These are phyloP conservation scores for Pichia sorboxylosa DNA, from an alignment of 1,139 yeast genomes.

Conservation along the genomic window DNA sequence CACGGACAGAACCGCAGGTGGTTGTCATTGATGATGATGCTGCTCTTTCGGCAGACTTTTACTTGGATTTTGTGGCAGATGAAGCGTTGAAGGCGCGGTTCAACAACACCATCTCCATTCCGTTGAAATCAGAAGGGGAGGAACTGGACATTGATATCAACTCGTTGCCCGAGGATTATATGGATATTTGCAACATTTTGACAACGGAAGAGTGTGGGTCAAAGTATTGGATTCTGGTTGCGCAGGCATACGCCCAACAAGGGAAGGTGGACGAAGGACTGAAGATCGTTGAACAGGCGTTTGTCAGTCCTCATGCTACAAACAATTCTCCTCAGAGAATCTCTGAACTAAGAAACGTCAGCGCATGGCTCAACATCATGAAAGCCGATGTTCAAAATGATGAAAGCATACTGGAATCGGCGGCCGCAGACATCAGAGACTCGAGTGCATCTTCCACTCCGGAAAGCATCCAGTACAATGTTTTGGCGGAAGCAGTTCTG, in stretches of 20 bases:
- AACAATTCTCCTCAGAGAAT: not conserved
- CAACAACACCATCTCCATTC: conserved; percentile 31
- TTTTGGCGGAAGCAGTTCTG: conserved; percentile 21
- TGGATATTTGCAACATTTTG: conserved; percentile 65
- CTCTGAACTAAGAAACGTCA: conserved; percentile 45
- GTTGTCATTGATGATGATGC: conserved; percentile 5
- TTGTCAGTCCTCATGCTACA: conserved; percentile 25
- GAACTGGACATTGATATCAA: conserved; percentile 62
- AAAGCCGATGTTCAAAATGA: conserved; percentile 20
- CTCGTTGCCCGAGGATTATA: conserved; percentile 83
- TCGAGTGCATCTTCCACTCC: conserved; percentile 13
- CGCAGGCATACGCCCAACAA: conserved; percentile 64
- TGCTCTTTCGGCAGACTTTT: conserved; percentile 15
- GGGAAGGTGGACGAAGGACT: conserved; percentile 52
- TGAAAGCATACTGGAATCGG: conserved; percentile 15
- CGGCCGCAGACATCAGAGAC: conserved; percentile 17
- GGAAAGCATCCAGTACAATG: conserved; percentile 12
- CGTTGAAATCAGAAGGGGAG: conserved; percentile 46
- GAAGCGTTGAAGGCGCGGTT: conserved; percentile 13
- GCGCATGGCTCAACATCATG: conserved; percentile 64
- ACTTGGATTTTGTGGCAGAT: conserved; percentile 7
- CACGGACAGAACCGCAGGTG: not conserved
- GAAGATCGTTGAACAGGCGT: conserved; percentile 51
- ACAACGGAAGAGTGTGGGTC: conserved; percentile 68
- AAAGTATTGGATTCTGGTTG: conserved; percentile 76